Evolutionary conservation across 805 yeast species (phyloP).

Genomic region (Hanseniaspora meyeri): DNA sequence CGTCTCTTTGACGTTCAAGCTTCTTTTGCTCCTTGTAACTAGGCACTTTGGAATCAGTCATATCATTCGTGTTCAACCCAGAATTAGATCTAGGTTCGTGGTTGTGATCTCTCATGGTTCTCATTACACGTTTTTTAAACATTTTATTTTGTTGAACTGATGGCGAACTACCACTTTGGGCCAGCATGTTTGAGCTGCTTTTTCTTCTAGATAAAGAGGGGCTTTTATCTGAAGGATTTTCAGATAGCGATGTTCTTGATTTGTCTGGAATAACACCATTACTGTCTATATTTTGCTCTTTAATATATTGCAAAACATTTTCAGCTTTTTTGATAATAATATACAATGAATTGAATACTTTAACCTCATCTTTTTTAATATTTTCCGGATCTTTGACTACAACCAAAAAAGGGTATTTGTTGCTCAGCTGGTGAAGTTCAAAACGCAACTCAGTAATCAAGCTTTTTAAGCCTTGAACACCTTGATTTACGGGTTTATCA

Average conservation of each 20-base stretch:
- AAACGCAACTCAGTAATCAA: constrained; percentile 50
- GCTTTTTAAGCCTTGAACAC: constrained; percentile 57
- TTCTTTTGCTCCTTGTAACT: constrained; percentile 1
- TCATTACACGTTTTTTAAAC: constrained; percentile 10
- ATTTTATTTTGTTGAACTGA: constrained; percentile 9
- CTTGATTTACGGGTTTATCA: constrained; percentile 30
- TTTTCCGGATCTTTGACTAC: constrained; percentile 20
- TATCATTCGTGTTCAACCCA: not conserved
- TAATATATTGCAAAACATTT: not conserved
- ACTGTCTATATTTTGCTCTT: not conserved
- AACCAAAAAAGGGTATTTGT: constrained; percentile 24
- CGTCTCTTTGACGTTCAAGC: constrained; percentile 5
- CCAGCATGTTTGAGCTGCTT: not conserved
- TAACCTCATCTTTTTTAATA: constrained; percentile 9
- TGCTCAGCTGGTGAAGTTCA: constrained; percentile 43
- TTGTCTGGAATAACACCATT: not conserved
- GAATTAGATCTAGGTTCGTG: constrained; percentile 1
- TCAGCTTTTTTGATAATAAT: constrained; percentile 14
- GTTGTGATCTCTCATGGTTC: constrained; percentile 7
- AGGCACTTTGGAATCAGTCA: not conserved
- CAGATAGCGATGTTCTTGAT: not conserved
- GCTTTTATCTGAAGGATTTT: not conserved
- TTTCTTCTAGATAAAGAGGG: not conserved
- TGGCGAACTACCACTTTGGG: not conserved
- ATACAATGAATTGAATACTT: constrained; percentile 13